Evolutionary conservation across 2,329 filamentous ascomycete species (phyloP).

Genomic region (Sclerotinia spermophila): DNA sequence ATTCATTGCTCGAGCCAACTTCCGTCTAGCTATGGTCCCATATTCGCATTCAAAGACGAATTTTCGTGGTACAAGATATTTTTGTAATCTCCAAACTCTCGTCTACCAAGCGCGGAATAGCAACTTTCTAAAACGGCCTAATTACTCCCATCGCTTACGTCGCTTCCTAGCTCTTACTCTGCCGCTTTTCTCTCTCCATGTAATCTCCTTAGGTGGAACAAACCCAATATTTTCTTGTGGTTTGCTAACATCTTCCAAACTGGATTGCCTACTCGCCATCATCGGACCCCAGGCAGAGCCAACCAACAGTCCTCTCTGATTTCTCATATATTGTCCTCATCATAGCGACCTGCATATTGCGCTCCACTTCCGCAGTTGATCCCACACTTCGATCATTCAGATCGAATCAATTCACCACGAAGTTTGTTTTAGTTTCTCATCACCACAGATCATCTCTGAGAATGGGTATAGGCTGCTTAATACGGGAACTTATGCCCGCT

Average conservation of each 20-base stretch:
- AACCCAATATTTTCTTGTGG: background rate
- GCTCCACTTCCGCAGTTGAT: background rate
- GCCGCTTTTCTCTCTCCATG: background rate
- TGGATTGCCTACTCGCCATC: background rate
- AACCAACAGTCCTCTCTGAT: background rate
- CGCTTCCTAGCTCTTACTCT: background rate
- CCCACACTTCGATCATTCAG: background rate
- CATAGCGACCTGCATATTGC: background rate
- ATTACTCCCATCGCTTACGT: background rate
- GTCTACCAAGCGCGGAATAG: constrained; percentile 18
- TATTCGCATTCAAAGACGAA: constrained; percentile 17
- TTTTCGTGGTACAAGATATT: constrained; percentile 18
- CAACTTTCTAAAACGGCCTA: constrained; percentile 15
- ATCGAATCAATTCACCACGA: constrained; percentile 13
- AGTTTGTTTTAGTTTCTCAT: background rate
- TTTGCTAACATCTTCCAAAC: background rate
- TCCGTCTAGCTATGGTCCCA: background rate
- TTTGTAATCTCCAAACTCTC: constrained; percentile 22
- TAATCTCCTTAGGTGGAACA: background rate
- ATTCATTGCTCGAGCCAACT: background rate
- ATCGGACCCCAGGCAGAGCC: background rate
- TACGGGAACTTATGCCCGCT: background rate
- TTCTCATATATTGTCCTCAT: background rate
- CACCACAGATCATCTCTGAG: background rate
- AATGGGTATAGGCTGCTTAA: background rate